Evolutionary conservation across 352 stramenopile genomes (phyloP), one percentile per base, ranked within the genome.

Genomic region (Saprolegnia parasitica): DNA sequence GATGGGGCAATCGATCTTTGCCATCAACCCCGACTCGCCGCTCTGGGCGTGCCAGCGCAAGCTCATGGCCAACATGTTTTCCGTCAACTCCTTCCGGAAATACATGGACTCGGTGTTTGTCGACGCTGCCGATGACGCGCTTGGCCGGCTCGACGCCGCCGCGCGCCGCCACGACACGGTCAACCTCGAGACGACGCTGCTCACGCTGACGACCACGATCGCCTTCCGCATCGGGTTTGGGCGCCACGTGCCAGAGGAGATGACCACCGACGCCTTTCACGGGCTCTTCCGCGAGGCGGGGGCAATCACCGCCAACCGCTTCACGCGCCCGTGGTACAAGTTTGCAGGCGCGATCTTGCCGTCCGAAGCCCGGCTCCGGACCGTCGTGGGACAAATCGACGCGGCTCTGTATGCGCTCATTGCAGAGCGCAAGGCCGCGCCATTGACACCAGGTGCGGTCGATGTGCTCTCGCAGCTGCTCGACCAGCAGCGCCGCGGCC

Each of bases 1-100:
- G 32, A 89, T 91, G 71, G 78, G 78, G 40, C 77, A 88, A 60
- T 87, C 83, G 39, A 89, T 91, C 58, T 91, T 91, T 37, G 79
- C 78, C 20, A 77, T 88, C 73, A 91, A 89, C 61, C 81, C 89
- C 63, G 61, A 46, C 6, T 70, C 63, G 32, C 63, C 42, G 16
- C 54, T 70, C 35, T 70, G 63, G 63, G 50, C 63, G 20, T 52
- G 54, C 54, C 63, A 70, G 35, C 63, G 63, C 39, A 70, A 70
- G 39, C 42, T 70, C 35, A 70, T 70, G 63, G 54, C 63, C 26
- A 61, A 52, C 54, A 70, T 70, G 63, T 70, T 70, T 29, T 70
- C 63, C 15, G 63, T 70, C 63, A 70, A 70, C 54, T 70, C 63
- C 3, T 70, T 70, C 39, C 63, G 63, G 45, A 70, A 70, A 46